Conservation (phyloP, 2,329 filamentous ascomycete genomes). For the Neurospora crassa region DNA sequence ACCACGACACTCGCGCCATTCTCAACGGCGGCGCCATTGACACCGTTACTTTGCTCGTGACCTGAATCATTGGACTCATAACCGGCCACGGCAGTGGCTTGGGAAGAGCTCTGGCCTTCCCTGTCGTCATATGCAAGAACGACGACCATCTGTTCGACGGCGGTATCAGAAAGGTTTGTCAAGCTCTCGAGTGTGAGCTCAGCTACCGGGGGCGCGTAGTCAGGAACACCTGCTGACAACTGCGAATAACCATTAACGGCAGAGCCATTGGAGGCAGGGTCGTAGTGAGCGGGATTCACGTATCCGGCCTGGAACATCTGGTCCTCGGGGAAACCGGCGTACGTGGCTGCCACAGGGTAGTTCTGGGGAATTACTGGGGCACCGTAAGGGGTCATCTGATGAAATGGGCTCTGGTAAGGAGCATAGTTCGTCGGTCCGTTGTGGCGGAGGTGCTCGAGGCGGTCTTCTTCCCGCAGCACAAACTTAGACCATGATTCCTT, state of each 20-base stretch:
- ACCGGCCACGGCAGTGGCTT: conserved; percentile 7
- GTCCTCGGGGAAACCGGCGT: conserved; percentile 17
- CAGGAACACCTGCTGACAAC: conserved; percentile 53
- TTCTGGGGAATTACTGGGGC: conserved; percentile 11
- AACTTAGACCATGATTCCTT: conserved; percentile 72
- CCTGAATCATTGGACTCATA: conserved; percentile 8
- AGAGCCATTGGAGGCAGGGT: conserved; percentile 22
- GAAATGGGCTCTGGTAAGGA: conserved; percentile 15
- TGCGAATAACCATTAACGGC: conserved; percentile 33
- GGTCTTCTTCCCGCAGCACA: conserved; percentile 61
- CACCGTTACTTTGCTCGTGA: conserved; percentile 2
- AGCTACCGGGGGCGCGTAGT: conserved; percentile 41
- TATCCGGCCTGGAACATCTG: conserved; percentile 23
- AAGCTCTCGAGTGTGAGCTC: conserved; percentile 22
- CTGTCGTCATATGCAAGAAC: conserved; percentile 14
- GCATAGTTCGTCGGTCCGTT: conserved; percentile 46
- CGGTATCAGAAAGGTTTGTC: conserved; percentile 23
- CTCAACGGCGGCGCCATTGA: background rate
- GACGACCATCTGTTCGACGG: conserved; percentile 23
- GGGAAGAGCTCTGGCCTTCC: conserved; percentile 1
- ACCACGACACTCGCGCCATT: conserved; percentile 5
- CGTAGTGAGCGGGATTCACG: conserved; percentile 22
- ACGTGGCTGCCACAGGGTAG: conserved; percentile 21
- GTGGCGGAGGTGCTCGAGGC: conserved; percentile 64
- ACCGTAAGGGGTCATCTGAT: conserved; percentile 17